Percentiles rank a stretch among this genome's conserved stretches.
These are phyloP conservation scores for Leishmania turanica DNA, from an alignment of 208 protist species.

Conservation along the genomic window DNA sequence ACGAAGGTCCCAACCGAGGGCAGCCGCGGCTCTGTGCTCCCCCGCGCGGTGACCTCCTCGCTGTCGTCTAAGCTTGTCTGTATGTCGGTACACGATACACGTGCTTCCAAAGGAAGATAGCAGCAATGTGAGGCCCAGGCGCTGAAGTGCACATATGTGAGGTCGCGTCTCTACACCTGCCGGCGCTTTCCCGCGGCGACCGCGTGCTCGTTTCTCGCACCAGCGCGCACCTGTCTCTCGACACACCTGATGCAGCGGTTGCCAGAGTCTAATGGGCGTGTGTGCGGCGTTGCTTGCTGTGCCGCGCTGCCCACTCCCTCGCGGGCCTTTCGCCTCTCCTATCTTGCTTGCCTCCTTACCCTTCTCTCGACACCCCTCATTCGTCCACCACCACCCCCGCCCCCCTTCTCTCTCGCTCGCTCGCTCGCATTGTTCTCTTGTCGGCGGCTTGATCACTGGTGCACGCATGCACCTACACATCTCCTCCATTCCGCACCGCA, in stretches of 20 bases:
- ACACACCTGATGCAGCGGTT: neutral
- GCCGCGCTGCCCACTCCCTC: neutral
- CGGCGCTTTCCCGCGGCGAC: neutral
- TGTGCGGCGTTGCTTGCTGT: neutral
- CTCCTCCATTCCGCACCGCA: neutral
- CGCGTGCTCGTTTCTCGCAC: neutral
- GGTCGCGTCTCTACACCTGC: neutral
- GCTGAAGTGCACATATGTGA: neutral
- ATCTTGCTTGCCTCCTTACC: neutral
- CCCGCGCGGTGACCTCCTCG: too few relatives aligned
- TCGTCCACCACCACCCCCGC: too few relatives aligned
- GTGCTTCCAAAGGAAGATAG: neutral
- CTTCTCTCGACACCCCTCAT: neutral
- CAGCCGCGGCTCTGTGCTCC: neutral
- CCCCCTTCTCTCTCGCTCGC: neutral
- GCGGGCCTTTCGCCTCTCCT: neutral
- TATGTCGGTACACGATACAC: neutral
- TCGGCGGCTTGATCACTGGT: neutral
- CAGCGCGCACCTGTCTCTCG: too few relatives aligned
- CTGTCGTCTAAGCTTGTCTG: neutral
- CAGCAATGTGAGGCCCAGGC: neutral
- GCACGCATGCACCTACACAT: neutral
- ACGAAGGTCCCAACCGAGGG: neutral
- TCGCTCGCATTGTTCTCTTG: neutral
- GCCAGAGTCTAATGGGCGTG: neutral